These are phyloP conservation scores for Candida anutae DNA, from an alignment of 1,139 yeast genomes.

Conservation along the genomic window DNA sequence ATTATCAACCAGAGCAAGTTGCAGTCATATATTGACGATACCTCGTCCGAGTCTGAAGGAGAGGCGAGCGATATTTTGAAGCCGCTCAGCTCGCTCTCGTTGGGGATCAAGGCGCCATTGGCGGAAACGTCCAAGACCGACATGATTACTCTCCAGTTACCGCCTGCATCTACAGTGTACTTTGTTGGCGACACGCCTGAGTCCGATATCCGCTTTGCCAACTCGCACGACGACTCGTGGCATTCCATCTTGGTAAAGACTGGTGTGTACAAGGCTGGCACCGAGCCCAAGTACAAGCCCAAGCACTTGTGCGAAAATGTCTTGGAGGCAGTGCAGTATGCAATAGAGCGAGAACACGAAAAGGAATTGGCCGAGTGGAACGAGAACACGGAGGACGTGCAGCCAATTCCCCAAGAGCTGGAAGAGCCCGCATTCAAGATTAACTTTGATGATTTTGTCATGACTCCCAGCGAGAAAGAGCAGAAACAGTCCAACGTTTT, in stretches of 20 bases:
- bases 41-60: constrained; percentile 26
- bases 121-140: constrained; percentile 25
- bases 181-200: constrained; percentile 94
- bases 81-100: not conserved
- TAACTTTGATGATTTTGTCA: constrained; percentile 41
- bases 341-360: constrained; percentile 72
- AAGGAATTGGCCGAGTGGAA: constrained; percentile 70
- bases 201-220: constrained; percentile 81
- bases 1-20: constrained; percentile 38
- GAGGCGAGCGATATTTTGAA: constrained; percentile 10
- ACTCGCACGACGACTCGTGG: constrained; percentile 80
- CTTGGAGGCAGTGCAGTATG: constrained; percentile 73
- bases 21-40: constrained; percentile 26
- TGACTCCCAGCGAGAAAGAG: constrained; percentile 38
- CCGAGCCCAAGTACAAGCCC: constrained; percentile 71
- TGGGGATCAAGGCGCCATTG: constrained; percentile 22
- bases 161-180: constrained; percentile 79
- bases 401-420: constrained; percentile 13
- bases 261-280: constrained; percentile 78
- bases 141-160: constrained; percentile 48
- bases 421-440: constrained; percentile 26
- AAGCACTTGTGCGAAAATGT: constrained; percentile 67
- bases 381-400: constrained; percentile 27
- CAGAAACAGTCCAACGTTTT: constrained; percentile 8
- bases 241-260: constrained; percentile 77